Conservation (phyloP, 2,329 filamentous ascomycete species). For the Dactylonectria estremocensis region DNA sequence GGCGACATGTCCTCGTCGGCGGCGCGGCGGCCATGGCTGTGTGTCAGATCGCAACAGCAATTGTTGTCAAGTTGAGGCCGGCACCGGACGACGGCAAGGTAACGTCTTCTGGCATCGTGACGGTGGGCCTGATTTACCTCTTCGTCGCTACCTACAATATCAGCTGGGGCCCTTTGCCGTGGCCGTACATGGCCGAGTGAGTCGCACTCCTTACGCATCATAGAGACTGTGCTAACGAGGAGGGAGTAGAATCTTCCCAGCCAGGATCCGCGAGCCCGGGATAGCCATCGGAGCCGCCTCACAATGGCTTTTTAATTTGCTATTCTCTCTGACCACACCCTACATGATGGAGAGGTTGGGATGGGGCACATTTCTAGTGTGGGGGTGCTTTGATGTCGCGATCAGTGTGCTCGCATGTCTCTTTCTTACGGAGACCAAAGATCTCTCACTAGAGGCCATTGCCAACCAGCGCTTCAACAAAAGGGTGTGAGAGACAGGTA, state of each 20-base stretch:
- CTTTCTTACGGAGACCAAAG: constrained; percentile 77
- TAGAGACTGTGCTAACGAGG: background rate
- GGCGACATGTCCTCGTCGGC: constrained; percentile 52
- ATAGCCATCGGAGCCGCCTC: constrained; percentile 74
- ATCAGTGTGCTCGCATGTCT: constrained; percentile 74
- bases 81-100: constrained; percentile 48
- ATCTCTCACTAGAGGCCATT: constrained; percentile 69
- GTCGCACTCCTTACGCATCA: constrained; percentile 7
- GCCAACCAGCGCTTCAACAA: constrained; percentile 15
- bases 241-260: constrained; percentile 71
- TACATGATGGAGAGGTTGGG: constrained; percentile 65
- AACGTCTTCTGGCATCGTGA: constrained; percentile 62
- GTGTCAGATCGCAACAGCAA: constrained; percentile 61
- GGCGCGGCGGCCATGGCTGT: constrained; percentile 62
- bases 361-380: constrained; percentile 74
- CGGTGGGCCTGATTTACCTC: constrained; percentile 72
- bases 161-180: constrained; percentile 75
- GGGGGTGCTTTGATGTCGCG: constrained; percentile 71
- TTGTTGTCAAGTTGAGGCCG: constrained; percentile 59
- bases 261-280: constrained; percentile 72
- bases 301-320: constrained; percentile 79
- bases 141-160: constrained; percentile 76
- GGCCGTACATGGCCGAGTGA: constrained; percentile 72
- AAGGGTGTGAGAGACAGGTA: background rate
- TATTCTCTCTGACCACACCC: constrained; percentile 65